Evolutionary conservation across 1,284 basidiomycete species (phyloP), one percentile per base, ranked within the genome.

Genomic region (Malassezia cuniculi): DNA sequence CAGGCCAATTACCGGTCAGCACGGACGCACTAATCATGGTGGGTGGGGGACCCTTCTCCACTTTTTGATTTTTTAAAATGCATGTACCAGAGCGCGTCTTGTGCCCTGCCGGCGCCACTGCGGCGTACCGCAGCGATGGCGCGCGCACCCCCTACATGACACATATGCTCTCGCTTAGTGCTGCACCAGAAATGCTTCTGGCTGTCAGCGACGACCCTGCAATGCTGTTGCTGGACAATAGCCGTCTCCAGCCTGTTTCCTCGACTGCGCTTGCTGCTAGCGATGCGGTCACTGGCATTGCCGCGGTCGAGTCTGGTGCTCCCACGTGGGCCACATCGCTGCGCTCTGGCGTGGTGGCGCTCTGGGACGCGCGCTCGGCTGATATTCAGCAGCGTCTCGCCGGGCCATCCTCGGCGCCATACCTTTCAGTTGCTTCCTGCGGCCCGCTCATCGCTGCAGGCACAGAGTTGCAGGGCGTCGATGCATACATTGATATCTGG

Each of bases 401-500:
- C 9, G 48, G 55, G 1, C 39, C 49, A 5, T 40, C 38, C 16
- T 38, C 38, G 10, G 52, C 54, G 11, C 54, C 58, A n/a, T 61
- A 57, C 39, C 47, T 59, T 24, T 46, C 47, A 8, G 35, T 53
- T 3, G 38, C 34, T 0, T 12, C 30, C 12, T 16, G 7, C 15
- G 48, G 55, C 20, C 34, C 38, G 3, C 43, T 49, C 17, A 34
- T 63, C 7, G 61, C 56, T 1, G 55, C 57, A 3, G 61, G 61
- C 4, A 63, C 58, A 10, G 61, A 63, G 34, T 44, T 60, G 36
- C 40, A 55, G 18, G 56, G 53, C 15, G 47, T 41, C 4, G 61
- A 65, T 27, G 54, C 56, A 15, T 31, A 42, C n/a, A 48, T 65
- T 22, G 61, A 65, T 22, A 38, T 63, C 11, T 65, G 55, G n/a